phyloP scores from a whole-genome alignment of 1,139 yeast genomes.

The Yamadazyma pseudoaaseri region DNA sequence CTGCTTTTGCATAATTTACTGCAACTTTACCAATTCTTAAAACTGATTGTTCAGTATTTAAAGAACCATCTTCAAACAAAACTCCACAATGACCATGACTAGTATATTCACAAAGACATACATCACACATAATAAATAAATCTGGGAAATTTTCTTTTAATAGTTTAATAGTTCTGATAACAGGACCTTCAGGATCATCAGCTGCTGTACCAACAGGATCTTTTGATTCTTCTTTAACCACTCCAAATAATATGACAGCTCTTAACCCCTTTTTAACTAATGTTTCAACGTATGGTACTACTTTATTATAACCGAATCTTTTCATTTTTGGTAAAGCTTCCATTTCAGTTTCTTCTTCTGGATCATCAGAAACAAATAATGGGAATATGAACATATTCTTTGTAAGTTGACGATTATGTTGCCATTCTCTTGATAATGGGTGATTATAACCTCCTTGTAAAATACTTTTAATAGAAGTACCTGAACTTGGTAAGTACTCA shows the following conservation, averaged over 20 bases:
- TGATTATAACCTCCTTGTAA: constrained; percentile 94
- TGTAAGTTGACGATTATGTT: constrained; percentile 74
- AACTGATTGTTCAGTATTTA: constrained; percentile 74
- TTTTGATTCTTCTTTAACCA: constrained; percentile 68
- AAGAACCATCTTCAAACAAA: constrained; percentile 78
- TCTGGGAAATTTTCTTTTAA: constrained; percentile 70
- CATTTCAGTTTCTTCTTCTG: constrained; percentile 75
- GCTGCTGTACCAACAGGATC: constrained; percentile 87
- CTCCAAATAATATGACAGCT: constrained; percentile 90
- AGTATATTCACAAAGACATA: constrained; percentile 95
- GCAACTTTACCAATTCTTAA: constrained; percentile 92
- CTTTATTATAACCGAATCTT: constrained; percentile 79
- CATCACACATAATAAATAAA: constrained; percentile 87
- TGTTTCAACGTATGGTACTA: constrained; percentile 67
- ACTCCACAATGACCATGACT: constrained; percentile 97
- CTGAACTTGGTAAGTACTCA: constrained; percentile 57
- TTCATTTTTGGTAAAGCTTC: constrained; percentile 84
- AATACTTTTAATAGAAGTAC: constrained; percentile 70
- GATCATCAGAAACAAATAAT: constrained; percentile 75
- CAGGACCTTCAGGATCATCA: constrained; percentile 96
- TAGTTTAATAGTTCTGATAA: constrained; percentile 70
- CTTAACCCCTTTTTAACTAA: constrained; percentile 79
- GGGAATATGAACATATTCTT: constrained; percentile 95
- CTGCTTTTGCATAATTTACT: constrained; percentile 92
- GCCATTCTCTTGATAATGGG: constrained; percentile 90